Conservation (phyloP, 768 basidiomycete species). For the Suillus weaverae region DNA sequence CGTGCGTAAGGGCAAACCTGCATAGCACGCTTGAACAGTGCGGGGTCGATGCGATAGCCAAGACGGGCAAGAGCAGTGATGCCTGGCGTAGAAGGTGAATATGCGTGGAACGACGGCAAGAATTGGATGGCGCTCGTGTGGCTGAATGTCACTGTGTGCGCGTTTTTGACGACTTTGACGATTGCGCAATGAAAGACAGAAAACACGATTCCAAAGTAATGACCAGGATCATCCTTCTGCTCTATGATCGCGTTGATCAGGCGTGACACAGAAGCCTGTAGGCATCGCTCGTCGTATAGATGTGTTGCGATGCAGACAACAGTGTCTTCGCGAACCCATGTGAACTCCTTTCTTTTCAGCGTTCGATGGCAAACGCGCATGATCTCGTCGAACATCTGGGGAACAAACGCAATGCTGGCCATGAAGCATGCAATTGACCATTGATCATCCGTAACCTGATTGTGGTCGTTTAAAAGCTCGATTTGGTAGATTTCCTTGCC, state of each 20-base stretch:
- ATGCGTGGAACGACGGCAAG: conserved; percentile 1
- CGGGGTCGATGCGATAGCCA: neutral
- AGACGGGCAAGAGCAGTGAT: conserved; percentile 9
- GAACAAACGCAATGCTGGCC: neutral
- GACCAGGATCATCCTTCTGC: neutral
- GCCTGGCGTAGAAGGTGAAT: conserved; percentile 1
- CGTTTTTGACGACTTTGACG: conserved; percentile 2
- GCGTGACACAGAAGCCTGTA: conserved; percentile 3
- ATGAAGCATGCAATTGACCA: neutral
- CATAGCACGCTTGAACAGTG: neutral
- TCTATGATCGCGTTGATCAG: neutral
- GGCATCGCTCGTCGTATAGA: conserved; percentile 2
- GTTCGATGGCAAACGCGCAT: fast-evolving
- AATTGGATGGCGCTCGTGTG: conserved; percentile 2
- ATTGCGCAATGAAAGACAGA: conserved; percentile 2
- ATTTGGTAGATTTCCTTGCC: neutral
- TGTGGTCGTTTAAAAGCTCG: neutral
- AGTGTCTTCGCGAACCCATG: conserved; percentile 6
- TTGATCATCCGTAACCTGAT: neutral
- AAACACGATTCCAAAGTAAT: neutral
- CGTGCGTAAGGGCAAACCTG: neutral
- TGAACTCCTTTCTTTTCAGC: neutral
- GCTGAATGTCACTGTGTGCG: neutral
- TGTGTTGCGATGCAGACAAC: conserved; percentile 2
- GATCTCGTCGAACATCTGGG: neutral